Percentiles rank a stretch among this genome's conserved stretches.
Conservation (phyloP, 2,329 filamentous ascomycete genomes). For the Calonectria ilicicola region DNA sequence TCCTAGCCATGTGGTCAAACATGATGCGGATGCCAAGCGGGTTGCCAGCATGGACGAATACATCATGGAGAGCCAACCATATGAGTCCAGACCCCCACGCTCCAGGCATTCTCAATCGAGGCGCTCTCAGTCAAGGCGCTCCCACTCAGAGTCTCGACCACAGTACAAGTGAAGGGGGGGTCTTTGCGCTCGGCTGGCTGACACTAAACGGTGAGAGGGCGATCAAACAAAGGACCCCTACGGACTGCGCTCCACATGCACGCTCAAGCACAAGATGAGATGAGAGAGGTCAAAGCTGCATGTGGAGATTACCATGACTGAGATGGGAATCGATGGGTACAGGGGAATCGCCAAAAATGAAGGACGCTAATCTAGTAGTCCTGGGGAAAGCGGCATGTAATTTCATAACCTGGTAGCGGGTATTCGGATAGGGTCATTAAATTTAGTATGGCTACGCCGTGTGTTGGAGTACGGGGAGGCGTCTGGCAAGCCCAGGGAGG, state of each 20-base stretch:
- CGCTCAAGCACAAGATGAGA: background rate
- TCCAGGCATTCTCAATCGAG: slow-evolving; percentile 9
- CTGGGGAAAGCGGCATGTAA: slow-evolving; percentile 5
- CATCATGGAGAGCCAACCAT: slow-evolving; percentile 38
- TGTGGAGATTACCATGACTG: slow-evolving; percentile 4
- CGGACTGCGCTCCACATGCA: background rate
- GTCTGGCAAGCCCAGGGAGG: background rate
- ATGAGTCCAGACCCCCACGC: slow-evolving; percentile 17
- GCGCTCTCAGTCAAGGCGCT: slow-evolving; percentile 10
- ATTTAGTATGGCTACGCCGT: no score
- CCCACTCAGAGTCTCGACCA: slow-evolving; percentile 1
- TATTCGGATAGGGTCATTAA: no score
- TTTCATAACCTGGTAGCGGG: background rate
- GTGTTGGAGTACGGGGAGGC: slow-evolving; percentile 3
- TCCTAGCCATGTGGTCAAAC: slow-evolving; percentile 42
- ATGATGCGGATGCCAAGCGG: slow-evolving; percentile 29
- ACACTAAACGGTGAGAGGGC: background rate
- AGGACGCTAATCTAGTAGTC: background rate
- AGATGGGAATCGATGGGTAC: background rate
- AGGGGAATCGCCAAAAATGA: background rate
- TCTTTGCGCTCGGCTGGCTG: background rate
- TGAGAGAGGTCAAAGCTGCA: background rate
- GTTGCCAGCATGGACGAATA: slow-evolving; percentile 40
- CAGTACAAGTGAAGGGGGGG: slow-evolving; percentile 18
- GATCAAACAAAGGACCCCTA: background rate